Conservation (phyloP, 164 flowering plant genomes). For the Buxus sempervirens region DNA sequence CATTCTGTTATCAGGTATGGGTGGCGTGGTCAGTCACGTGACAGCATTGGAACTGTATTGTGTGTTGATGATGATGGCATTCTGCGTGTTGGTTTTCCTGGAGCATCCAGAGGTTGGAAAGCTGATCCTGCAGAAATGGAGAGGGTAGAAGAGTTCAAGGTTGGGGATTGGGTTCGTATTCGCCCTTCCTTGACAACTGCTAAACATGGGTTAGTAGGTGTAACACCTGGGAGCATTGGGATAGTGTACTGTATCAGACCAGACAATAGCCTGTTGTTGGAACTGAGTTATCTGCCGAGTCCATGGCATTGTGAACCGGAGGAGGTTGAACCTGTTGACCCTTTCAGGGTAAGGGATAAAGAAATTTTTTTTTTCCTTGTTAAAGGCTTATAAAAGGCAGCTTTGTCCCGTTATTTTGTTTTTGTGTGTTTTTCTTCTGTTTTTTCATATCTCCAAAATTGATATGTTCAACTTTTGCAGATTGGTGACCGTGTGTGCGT, state of each 20-base stretch:
- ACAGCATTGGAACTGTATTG: conserved; percentile 81
- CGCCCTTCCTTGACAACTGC: conserved; percentile 93
- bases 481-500: conserved; percentile 94
- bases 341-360: conserved; percentile 65
- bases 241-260: conserved; percentile 94
- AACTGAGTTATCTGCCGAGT: conserved; percentile 81
- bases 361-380: neutral
- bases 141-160: conserved; percentile 95
- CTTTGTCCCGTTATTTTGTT: too few relatives aligned
- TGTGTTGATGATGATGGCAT: conserved; percentile 99
- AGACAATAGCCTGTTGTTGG: conserved; percentile 81
- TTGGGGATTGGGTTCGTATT: conserved; percentile 98
- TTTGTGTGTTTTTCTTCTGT: neutral
- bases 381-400: neutral
- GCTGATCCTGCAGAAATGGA: conserved; percentile 99
- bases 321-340: conserved; percentile 92
- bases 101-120: conserved; percentile 99
- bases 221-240: conserved; percentile 97
- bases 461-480: conserved; percentile 32
- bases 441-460: neutral
- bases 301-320: conserved; percentile 99
- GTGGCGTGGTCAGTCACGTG: conserved; percentile 94
- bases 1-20: conserved; percentile 60
- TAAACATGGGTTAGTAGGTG: conserved; percentile 93
- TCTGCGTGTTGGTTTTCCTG: conserved; percentile 97